phyloP scores from a whole-genome alignment of 1,284 basidiomycete genomes.

The Cystobasidium pallidum region DNA sequence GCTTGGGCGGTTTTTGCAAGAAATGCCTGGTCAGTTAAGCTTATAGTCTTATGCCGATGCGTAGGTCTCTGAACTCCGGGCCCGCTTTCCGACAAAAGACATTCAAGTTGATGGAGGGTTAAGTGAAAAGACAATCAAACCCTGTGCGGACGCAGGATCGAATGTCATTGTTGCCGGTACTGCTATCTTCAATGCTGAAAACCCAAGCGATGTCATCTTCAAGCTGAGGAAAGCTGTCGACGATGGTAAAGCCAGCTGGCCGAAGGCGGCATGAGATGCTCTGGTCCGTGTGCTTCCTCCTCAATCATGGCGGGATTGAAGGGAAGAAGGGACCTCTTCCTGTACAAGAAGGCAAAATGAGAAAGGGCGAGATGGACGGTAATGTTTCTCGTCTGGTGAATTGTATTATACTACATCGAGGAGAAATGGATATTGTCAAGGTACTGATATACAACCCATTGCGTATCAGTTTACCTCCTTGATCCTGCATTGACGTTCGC shows the following conservation, averaged over 20 bases:
- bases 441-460: too few relatives aligned
- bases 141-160: conserved; percentile 89
- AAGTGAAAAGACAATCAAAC: conserved; percentile 82
- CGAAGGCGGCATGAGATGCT: conserved; percentile 11
- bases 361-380: not conserved
- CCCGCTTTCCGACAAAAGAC: conserved; percentile 86
- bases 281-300: too few relatives aligned
- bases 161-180: conserved; percentile 99
- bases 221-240: conserved; percentile 73
- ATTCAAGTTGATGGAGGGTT: conserved; percentile 99
- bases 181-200: conserved; percentile 82
- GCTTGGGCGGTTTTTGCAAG: too few relatives aligned
- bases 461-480: not conserved
- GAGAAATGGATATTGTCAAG: too few relatives aligned
- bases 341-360: not conserved
- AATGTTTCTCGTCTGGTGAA: not conserved
- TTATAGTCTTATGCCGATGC: not conserved
- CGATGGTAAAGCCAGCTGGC: conserved; percentile 57
- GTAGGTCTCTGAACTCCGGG: conserved; percentile 81
- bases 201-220: conserved; percentile 77
- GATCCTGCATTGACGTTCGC: conserved; percentile 25
- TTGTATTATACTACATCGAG: conserved; percentile 5
- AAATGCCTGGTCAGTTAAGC: not conserved
- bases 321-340: not conserved
- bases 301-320: too few relatives aligned